Evolutionary conservation across 163 green algal species (phyloP), one percentile per base, ranked within the genome.

Genomic region (Scenedesmus sp.): DNA sequence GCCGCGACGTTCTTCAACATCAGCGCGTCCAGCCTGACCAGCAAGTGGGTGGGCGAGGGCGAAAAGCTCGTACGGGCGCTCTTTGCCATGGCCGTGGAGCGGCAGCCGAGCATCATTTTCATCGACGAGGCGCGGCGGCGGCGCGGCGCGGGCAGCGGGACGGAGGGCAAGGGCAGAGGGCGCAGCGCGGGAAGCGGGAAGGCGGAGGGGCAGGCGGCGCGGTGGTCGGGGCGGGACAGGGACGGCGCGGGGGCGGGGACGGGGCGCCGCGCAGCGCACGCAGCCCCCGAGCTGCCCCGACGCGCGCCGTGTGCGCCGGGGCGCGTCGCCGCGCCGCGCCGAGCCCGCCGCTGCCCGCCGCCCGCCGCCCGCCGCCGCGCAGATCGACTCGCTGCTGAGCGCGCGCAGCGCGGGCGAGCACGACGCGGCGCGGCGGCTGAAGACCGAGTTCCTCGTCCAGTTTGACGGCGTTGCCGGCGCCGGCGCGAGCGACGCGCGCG

Each of bases 401-500:
- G 29, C 62, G 0, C 31, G 81, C 33, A 74, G 73, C 6, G 65
- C 63, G n/a, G 71, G 77, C 15, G 96, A 99, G 88, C 92, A 98
- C 69, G 96, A 99, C 73, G 92, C 95, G 26, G 94, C 85, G 47
- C 85, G 96, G 44, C 89, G 96, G 6, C 91, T 99, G 13, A 98
- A 99, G 80, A 98, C 93, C 0, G 94, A 99, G 90, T 95, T 99
- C 63, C 90, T 99, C 54, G 88, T 97, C 44, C 93, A 90, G 67
- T 93, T 94, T 85, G 91, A 96, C 69, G 90, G 91, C 34, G 85
- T 96, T 26, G 82, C 83, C 0, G 58, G 60, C 17, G 63, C 53
- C 39, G 62, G 62, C 24, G 53, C 39, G 15, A 70, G 64, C 56
- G 66, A 82, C 15, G 82, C 85, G 47, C 84, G 86, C 29, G 86